Conservation (phyloP, 2,329 filamentous ascomycete species). For the Teratosphaeriaceae sp. region DNA sequence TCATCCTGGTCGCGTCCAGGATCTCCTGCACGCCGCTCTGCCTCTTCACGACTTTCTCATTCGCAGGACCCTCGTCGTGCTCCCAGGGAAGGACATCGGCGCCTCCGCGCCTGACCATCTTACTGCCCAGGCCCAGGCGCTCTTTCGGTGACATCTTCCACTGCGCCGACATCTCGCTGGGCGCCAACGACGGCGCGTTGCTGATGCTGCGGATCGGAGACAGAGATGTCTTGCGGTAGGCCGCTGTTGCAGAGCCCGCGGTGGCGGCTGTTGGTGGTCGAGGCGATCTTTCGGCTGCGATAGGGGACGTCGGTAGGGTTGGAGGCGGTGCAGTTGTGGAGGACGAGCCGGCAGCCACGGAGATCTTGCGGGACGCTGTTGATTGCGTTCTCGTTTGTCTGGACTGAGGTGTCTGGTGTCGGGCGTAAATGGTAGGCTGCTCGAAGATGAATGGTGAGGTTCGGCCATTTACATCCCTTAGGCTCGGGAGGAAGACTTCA, state of each 20-base stretch:
- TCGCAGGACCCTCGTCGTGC: neutral
- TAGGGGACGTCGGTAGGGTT: constrained; percentile 1
- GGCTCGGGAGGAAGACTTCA: neutral
- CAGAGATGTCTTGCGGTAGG: neutral
- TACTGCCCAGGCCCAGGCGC: constrained; percentile 6
- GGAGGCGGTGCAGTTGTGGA: neutral
- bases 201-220: constrained; percentile 5
- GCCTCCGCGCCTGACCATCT: constrained; percentile 1
- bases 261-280: neutral
- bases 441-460: constrained; percentile 8
- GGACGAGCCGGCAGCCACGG: neutral
- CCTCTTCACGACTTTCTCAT: neutral
- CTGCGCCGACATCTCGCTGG: constrained; percentile 7
- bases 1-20: too few species aligned
- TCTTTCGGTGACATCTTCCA: constrained; percentile 10
- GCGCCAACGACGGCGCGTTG: constrained; percentile 5
- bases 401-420: neutral
- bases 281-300: neutral
- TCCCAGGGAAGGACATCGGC: constrained; percentile 8
- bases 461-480: constrained; percentile 4
- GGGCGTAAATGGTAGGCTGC: neutral
- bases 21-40: neutral
- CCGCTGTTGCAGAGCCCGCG: neutral
- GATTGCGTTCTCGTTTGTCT: neutral
- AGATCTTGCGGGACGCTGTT: constrained; percentile 1